Evolutionary conservation across 495 filamentous ascomycete genomes (phyloP).

Genomic region (Parathielavia hyrcaniae): DNA sequence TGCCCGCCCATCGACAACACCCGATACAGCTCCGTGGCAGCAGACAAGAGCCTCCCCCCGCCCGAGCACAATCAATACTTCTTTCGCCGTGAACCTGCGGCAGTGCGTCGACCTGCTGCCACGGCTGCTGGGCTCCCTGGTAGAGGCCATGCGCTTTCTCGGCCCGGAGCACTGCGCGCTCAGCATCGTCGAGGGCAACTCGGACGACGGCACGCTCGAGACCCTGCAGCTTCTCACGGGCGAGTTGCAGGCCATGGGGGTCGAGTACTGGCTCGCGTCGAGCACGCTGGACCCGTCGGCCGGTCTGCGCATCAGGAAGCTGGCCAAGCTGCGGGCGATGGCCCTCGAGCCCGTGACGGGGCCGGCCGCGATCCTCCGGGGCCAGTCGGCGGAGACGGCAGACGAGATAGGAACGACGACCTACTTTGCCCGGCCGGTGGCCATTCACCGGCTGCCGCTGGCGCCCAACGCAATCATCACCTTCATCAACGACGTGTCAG

Average conservation of each 20-base stretch:
- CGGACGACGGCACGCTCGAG: slow-evolving; percentile 46
- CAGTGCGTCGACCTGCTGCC: slow-evolving; percentile 39
- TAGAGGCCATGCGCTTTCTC: slow-evolving; percentile 44
- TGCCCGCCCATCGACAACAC: not conserved
- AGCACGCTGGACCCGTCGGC: slow-evolving; percentile 35
- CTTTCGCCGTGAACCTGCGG: slow-evolving; percentile 45
- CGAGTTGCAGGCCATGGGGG: slow-evolving; percentile 31
- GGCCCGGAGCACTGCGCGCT: slow-evolving; percentile 43
- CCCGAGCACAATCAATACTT: slow-evolving; percentile 42
- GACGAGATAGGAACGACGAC: not conserved
- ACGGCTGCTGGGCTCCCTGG: slow-evolving; percentile 38
- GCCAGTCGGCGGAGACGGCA: not conserved
- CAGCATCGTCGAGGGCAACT: slow-evolving; percentile 46
- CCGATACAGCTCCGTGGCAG: not conserved
- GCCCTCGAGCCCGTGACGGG: not conserved
- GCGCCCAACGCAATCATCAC: slow-evolving; percentile 36
- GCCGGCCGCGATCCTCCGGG: not conserved
- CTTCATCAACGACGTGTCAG: slow-evolving; percentile 46
- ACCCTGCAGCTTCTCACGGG: slow-evolving; percentile 33
- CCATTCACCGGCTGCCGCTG: not conserved
- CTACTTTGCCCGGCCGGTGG: not conserved
- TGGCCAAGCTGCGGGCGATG: not conserved
- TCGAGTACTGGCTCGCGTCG: slow-evolving; percentile 30
- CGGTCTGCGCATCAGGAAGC: slow-evolving; percentile 30
- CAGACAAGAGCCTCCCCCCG: too few species aligned